These are phyloP conservation scores for Athelia sp. DNA, from an alignment of 1,284 basidiomycete species.

Conservation along the genomic window DNA sequence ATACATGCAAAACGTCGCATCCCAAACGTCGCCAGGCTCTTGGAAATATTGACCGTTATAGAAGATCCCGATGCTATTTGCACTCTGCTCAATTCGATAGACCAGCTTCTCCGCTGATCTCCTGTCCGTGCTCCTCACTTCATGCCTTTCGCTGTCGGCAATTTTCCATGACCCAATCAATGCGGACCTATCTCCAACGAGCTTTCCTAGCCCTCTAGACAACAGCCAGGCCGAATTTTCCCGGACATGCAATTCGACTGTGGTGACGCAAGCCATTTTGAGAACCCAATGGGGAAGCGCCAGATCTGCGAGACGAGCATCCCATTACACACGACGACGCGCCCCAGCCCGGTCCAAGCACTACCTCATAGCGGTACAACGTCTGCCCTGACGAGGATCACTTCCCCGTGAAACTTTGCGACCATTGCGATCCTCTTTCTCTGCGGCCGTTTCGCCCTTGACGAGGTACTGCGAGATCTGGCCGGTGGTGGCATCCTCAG, in stretches of 20 bases:
- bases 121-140: constrained; percentile 18
- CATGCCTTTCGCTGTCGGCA: constrained; percentile 13
- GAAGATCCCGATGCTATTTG: no score
- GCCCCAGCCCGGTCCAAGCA: constrained; percentile 27
- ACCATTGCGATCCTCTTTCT: constrained; percentile 27
- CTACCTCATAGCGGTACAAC: constrained; percentile 24
- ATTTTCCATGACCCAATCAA: constrained; percentile 24
- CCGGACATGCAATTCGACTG: constrained; percentile 15
- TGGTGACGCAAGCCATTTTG: constrained; percentile 20
- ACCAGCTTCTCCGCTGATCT: constrained; percentile 29
- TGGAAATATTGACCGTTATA: no score
- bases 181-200: constrained; percentile 19
- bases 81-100: constrained; percentile 11
- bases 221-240: constrained; percentile 21
- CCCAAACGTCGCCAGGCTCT: no score
- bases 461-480: constrained; percentile 22
- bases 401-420: constrained; percentile 19
- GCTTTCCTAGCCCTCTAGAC: constrained; percentile 21
- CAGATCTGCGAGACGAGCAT: constrained; percentile 12
- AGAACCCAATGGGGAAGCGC: constrained; percentile 23
- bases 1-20: no score
- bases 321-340: constrained; percentile 22
- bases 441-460: constrained; percentile 12
- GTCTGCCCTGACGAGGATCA: constrained; percentile 17
- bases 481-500: constrained; percentile 24